Percentiles rank a stretch among this genome's conserved stretches.
Conservation (phyloP, 441 rosid species). For the Manihot esculenta region DNA sequence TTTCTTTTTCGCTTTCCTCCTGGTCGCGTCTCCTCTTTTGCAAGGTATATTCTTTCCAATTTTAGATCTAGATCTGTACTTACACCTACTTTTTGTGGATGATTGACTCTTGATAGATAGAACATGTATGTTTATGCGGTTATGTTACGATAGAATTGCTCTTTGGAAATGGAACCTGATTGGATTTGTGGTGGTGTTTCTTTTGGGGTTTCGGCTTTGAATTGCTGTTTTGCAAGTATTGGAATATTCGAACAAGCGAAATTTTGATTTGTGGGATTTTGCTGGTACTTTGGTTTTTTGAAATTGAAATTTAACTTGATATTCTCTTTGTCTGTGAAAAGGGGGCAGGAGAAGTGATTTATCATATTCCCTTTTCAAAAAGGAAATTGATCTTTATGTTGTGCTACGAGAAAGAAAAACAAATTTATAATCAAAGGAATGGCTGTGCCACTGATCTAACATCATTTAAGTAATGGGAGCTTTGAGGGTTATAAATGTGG, state of each 20-base stretch:
- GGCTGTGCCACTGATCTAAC: not conserved
- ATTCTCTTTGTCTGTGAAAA: no score
- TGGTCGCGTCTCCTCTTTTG: constrained; percentile 72
- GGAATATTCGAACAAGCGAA: not conserved
- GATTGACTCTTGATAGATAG: no score
- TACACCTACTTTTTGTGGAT: no score
- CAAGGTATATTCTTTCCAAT: constrained; percentile 44
- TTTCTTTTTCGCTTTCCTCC: constrained; percentile 73
- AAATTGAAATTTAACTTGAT: not conserved
- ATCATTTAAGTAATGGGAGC: not conserved
- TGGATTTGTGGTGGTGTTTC: not conserved
- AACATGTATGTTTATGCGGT: not conserved
- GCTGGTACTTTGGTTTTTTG: not conserved
- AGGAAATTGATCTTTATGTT: not conserved
- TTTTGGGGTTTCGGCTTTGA: not conserved
- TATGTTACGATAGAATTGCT: constrained; percentile 21
- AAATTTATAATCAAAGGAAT: no score
- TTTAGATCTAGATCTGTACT: constrained; percentile 53
- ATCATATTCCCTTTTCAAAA: no score
- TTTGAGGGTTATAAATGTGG: not conserved
- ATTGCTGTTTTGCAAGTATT: not conserved
- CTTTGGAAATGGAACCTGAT: constrained; percentile 25
- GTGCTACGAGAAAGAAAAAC: not conserved
- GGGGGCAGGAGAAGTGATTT: no score
- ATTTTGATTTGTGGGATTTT: not conserved